A percentile compares a stretch with the other conserved stretches of the same genome.
These are phyloP conservation scores for Mycena maculata DNA, from an alignment of 768 basidiomycete genomes.

Conservation along the genomic window DNA sequence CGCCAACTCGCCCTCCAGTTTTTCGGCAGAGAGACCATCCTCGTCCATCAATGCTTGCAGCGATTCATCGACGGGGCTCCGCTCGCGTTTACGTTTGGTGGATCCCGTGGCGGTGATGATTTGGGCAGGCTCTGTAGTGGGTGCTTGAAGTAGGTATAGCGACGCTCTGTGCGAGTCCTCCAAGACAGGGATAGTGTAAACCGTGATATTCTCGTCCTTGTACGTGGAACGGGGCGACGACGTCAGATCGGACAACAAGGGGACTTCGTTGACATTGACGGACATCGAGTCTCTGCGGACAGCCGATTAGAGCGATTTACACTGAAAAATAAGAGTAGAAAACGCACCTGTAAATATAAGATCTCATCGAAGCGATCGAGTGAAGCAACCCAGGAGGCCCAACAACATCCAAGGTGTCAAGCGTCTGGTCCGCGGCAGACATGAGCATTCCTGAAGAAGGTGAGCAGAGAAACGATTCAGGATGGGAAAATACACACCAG, in stretches of 20 bases:
- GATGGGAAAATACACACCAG: constrained; percentile 64
- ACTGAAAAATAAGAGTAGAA: too few relatives aligned
- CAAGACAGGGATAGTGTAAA: constrained; percentile 60
- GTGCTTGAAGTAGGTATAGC: not conserved
- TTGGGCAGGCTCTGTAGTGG: constrained; percentile 8
- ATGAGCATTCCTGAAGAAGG: constrained; percentile 54
- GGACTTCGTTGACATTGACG: constrained; percentile 53
- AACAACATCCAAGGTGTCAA: constrained; percentile 57
- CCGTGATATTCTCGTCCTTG: constrained; percentile 61
- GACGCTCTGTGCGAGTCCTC: constrained; percentile 14
- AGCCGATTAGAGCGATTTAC: not conserved
- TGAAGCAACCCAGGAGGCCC: constrained; percentile 71
- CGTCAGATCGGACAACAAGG: constrained; percentile 30
- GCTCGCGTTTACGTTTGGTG: constrained; percentile 34
- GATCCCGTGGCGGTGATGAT: constrained; percentile 1
- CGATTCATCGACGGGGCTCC: constrained; percentile 6
- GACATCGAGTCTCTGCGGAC: constrained; percentile 52
- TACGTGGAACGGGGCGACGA: constrained; percentile 48
- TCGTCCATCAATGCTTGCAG: constrained; percentile 36
- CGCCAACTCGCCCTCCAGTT: constrained; percentile 57
- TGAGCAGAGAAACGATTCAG: not conserved
- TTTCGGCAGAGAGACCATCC: constrained; percentile 45
- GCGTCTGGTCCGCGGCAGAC: constrained; percentile 68
- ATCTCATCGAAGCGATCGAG: constrained; percentile 65
- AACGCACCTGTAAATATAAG: constrained; percentile 64